Evolutionary conservation across 1,284 basidiomycete species (phyloP), one percentile per base, ranked within the genome.

Genomic region (Apiotrichum akiyoshidainum): DNA sequence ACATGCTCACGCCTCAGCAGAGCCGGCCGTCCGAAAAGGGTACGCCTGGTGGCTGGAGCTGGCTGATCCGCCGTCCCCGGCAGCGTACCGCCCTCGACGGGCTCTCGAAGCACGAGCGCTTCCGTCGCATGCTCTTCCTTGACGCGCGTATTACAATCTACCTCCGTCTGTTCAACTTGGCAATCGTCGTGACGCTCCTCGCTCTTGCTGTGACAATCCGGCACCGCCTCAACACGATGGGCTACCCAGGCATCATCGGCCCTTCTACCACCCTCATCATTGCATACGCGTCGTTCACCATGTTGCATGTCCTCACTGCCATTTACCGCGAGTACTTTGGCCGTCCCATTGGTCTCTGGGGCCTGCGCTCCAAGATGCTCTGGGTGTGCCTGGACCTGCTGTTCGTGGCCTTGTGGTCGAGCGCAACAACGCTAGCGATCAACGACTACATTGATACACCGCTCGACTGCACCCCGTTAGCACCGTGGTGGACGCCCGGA

Each of bases 361-460:
- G 70, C 31, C 70, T 81, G 40, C 70, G 77, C 31, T 77, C 73
- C 47, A 81, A 81, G 62, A 80, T 80, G 75, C 64, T 76, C 22
- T 80, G 74, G 75, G 75, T 76, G 12, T 75, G 75, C 52, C 57
- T 76, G 16, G 81, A 82, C 64, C 71, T 84, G 35, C 62, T 83
- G 44, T 83, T 83, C 58, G 79, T 83, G 55, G 76, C 69, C 0
- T 57, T 77, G 13, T 76, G 76, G 76, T 71, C 69, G 16, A 68
- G 65, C 3, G 66, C 68, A 26, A 69, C 82, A 16, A 77, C 80
- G 0, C 73, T 83, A 21, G 68, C 80, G 0, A 79, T 81, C 62
- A 82, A 83, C 69, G 82, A 83, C 67, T 79, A 81, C 66, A 80
- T 83, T 59, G 80, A 80, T 17, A 81, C 81, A n/a, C 79, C 81